Evolutionary conservation across 78 protist genomes (phyloP).

Genomic region (Chrysochromulina tobinii): DNA sequence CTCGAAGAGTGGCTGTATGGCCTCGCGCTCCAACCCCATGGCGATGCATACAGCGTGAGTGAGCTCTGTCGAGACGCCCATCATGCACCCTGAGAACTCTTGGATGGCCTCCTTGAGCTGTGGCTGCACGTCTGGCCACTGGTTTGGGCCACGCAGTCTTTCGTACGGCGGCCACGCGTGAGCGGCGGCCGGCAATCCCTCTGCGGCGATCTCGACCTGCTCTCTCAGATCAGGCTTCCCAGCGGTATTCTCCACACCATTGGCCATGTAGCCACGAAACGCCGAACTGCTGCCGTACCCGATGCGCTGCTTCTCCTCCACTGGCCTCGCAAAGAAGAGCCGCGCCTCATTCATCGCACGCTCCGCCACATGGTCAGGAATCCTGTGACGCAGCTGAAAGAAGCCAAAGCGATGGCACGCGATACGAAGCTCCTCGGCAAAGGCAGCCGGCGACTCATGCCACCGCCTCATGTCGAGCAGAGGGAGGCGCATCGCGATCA

Average conservation of each 20-base stretch:
- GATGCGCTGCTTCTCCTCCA: neutral
- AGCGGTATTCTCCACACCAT: neutral
- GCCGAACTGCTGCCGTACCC: neutral
- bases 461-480: neutral
- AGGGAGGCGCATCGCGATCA: neutral
- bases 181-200: neutral
- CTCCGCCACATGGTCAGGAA: neutral
- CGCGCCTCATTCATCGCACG: neutral
- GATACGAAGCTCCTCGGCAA: neutral
- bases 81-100: neutral
- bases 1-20: neutral
- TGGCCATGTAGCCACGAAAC: neutral
- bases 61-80: neutral
- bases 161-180: neutral
- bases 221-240: neutral
- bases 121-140: neutral
- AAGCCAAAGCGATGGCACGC: neutral
- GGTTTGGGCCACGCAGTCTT: neutral
- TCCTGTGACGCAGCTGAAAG: neutral
- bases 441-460: neutral
- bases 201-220: conserved; percentile 7
- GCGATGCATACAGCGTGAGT: neutral
- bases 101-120: neutral
- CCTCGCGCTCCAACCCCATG: neutral
- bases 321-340: neutral